Percentiles rank a stretch among this genome's conserved stretches.
Evolutionary conservation across 2,329 filamentous ascomycete species (phyloP).

Genomic region (Aspergillus phoenicis): DNA sequence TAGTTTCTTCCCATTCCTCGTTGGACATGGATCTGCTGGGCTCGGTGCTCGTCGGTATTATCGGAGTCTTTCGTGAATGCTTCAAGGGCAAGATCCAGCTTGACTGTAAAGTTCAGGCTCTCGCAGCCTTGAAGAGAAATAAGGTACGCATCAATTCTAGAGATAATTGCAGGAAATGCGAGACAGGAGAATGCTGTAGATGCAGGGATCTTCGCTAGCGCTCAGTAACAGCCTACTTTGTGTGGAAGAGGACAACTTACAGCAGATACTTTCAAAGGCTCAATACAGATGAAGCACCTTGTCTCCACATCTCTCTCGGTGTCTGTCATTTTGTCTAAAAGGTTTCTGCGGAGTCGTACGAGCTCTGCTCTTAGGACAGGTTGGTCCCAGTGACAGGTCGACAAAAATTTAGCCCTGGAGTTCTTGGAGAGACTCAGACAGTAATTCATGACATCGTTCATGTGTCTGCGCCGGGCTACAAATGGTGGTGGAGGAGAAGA

Average conservation of each 20-base stretch:
- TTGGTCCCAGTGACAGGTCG: slow-evolving; percentile 66
- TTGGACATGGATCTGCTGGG: slow-evolving; percentile 72
- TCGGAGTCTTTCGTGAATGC: slow-evolving; percentile 92
- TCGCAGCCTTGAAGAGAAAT: slow-evolving; percentile 76
- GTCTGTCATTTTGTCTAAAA: slow-evolving; percentile 69
- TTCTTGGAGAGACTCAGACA: slow-evolving; percentile 74
- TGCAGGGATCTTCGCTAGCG: slow-evolving; percentile 62
- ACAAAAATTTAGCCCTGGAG: slow-evolving; percentile 51
- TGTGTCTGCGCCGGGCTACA: slow-evolving; percentile 45
- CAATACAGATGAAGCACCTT: slow-evolving; percentile 70
- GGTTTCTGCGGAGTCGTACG: slow-evolving; percentile 76
- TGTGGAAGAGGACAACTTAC: slow-evolving; percentile 52
- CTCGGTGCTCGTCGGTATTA: slow-evolving; percentile 72
- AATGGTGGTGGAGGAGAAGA: slow-evolving; percentile 39
- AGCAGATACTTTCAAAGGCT: slow-evolving; percentile 74
- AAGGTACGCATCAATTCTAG: slow-evolving; percentile 77
- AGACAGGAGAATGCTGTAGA: slow-evolving; percentile 72
- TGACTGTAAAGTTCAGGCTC: slow-evolving; percentile 65
- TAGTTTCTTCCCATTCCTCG: slow-evolving; percentile 92
- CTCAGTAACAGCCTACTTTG: slow-evolving; percentile 19
- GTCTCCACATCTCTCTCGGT: slow-evolving; percentile 50
- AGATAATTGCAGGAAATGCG: slow-evolving; percentile 79
- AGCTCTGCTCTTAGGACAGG: slow-evolving; percentile 78
- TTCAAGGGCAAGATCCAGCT: slow-evolving; percentile 74
- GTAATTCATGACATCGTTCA: slow-evolving; percentile 76